Conservation (phyloP, 768 basidiomycete genomes). For the Auricularia sp. region DNA sequence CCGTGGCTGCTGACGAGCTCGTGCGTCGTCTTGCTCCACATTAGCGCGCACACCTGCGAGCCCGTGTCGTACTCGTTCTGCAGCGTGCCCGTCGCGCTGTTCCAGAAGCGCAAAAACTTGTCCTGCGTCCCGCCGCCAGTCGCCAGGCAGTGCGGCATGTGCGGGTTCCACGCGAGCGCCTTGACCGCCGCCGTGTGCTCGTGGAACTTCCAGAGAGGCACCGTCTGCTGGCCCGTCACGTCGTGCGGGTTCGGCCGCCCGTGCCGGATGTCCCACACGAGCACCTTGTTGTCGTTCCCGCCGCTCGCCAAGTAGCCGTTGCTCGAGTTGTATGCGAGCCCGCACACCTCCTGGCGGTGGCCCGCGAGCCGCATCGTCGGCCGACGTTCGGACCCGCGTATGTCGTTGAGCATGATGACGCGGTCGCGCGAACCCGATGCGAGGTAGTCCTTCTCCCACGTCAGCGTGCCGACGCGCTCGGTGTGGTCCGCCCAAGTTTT, state of each 20-base stretch:
- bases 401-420: constrained; percentile 84
- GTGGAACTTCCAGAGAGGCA: constrained; percentile 86
- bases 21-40: constrained; percentile 91
- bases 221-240: constrained; percentile 10
- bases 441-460: constrained; percentile 85
- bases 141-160: constrained; percentile 80
- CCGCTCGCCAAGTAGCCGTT: constrained; percentile 74
- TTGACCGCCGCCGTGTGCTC: constrained; percentile 97
- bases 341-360: constrained; percentile 91
- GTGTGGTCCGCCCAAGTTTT: constrained; percentile 77
- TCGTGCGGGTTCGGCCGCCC: constrained; percentile 28
- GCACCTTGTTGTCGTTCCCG: constrained; percentile 98
- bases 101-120: constrained; percentile 97
- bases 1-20: constrained; percentile 98
- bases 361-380: constrained; percentile 66
- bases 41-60: constrained; percentile 95
- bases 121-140: constrained; percentile 98
- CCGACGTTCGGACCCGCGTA: constrained; percentile 55
- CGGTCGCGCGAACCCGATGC: constrained; percentile 89
- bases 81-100: constrained; percentile 76
- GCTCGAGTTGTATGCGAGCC: constrained; percentile 74
- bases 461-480: constrained; percentile 85
- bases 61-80: constrained; percentile 88
- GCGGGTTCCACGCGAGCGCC: constrained; percentile 97
- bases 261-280: constrained; percentile 87